Evolutionary conservation across 2,329 filamentous ascomycete species (phyloP).

Genomic region (Aspergillus latus): DNA sequence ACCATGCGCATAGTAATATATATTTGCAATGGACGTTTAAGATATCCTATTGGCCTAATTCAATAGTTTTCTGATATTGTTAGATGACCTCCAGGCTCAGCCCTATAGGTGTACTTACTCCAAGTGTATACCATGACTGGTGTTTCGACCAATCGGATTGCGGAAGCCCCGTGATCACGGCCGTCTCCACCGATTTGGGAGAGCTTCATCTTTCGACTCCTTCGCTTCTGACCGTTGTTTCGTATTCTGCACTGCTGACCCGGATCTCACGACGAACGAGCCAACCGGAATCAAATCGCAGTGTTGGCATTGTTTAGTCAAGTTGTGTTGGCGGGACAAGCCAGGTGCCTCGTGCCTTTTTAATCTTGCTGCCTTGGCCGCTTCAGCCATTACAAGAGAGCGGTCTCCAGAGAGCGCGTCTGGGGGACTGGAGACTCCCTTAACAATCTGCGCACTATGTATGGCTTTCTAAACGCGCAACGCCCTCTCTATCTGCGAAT

Average conservation of each 20-base stretch:
- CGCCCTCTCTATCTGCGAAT: slow-evolving; percentile 2
- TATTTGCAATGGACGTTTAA: not conserved
- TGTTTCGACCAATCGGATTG: slow-evolving; percentile 14
- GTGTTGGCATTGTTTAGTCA: not conserved
- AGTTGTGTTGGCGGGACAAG: slow-evolving; percentile 2
- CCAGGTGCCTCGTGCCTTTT: slow-evolving; percentile 6
- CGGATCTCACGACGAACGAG: not conserved
- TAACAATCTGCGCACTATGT: slow-evolving; percentile 18
- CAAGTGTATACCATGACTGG: not conserved
- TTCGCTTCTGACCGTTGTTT: not conserved
- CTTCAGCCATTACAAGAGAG: not conserved
- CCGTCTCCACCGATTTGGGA: slow-evolving; percentile 8
- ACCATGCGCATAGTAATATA: slow-evolving; percentile 10
- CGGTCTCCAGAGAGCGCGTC: not conserved
- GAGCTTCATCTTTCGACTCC: slow-evolving; percentile 2
- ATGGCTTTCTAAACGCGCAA: slow-evolving; percentile 15
- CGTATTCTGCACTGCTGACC: not conserved
- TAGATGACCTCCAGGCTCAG: not conserved
- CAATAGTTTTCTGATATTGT: not conserved
- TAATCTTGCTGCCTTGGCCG: slow-evolving; percentile 36
- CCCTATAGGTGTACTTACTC: not conserved
- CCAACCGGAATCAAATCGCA: not conserved
- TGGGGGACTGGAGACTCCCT: slow-evolving; percentile 3
- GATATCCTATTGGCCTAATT: not conserved
- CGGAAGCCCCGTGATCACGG: slow-evolving; percentile 21